Evolutionary conservation across 2,329 filamentous ascomycete species (phyloP).

Genomic region (Fusarium nisikadoi): DNA sequence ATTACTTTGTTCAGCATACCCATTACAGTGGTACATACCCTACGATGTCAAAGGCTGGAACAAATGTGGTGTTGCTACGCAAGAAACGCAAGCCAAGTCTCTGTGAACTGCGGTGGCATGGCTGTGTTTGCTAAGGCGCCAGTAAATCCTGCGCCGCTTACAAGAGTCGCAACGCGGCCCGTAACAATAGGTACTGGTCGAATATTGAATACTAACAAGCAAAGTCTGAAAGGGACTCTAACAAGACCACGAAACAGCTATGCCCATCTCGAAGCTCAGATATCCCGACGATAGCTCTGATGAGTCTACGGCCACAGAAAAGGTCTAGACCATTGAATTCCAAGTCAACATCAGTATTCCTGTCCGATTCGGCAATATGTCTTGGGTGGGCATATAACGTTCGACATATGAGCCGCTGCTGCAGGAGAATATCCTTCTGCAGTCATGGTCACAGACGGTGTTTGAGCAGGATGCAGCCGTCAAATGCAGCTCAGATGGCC

Average conservation of each 20-base stretch:
- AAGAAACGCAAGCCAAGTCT: constrained; percentile 28
- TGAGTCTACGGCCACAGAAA: neutral
- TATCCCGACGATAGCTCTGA: constrained; percentile 15
- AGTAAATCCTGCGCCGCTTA: constrained; percentile 7
- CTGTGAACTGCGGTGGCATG: constrained; percentile 34
- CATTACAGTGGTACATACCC: constrained; percentile 4
- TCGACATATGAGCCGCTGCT: constrained; percentile 38
- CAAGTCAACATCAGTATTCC: constrained; percentile 34
- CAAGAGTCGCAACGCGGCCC: constrained; percentile 9
- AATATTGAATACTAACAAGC: neutral
- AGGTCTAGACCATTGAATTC: constrained; percentile 39
- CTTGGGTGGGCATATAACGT: constrained; percentile 23
- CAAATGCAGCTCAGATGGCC: constrained; percentile 2
- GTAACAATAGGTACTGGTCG: neutral
- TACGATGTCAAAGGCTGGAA: constrained; percentile 26
- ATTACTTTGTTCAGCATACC: neutral
- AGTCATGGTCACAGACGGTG: constrained; percentile 34
- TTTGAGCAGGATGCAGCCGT: constrained; percentile 19
- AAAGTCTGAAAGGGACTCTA: neutral
- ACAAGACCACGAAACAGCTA: neutral
- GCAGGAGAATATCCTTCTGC: constrained; percentile 33
- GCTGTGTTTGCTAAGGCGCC: constrained; percentile 29
- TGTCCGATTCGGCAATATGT: constrained; percentile 34
- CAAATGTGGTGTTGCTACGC: constrained; percentile 36
- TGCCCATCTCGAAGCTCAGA: neutral